Evolutionary conservation across 768 basidiomycete species (phyloP).

Genomic region (Suillus americanus): DNA sequence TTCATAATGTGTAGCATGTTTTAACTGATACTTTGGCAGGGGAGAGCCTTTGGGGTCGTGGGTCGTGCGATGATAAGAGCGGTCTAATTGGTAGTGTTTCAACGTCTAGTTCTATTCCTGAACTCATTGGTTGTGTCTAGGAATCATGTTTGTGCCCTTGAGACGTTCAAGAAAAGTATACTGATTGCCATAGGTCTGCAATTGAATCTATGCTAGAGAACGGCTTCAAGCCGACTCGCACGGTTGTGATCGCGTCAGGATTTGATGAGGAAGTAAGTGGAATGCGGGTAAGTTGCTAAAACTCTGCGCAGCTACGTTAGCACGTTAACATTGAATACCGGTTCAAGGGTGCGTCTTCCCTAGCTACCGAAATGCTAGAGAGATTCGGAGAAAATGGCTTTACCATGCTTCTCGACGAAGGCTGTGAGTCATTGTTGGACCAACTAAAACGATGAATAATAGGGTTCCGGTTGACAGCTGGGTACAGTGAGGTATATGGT

Average conservation of each 20-base stretch:
- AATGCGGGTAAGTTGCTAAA: conserved; percentile 30
- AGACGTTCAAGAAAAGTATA: background rate
- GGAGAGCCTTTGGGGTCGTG: conserved; percentile 71
- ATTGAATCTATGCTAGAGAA: conserved; percentile 46
- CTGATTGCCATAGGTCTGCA: conserved; percentile 31
- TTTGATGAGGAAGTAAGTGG: conserved; percentile 60
- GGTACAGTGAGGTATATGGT: conserved; percentile 3
- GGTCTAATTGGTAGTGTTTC: conserved; percentile 41
- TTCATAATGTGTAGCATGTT: background rate
- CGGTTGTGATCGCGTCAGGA: conserved; percentile 38
- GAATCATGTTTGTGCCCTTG: background rate
- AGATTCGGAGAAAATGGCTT: conserved; percentile 70
- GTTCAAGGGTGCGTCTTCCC: conserved; percentile 48
- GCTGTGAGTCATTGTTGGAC: conserved; percentile 43
- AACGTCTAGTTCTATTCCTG: background rate
- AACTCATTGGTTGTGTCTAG: background rate
- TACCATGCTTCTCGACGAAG: conserved; percentile 84
- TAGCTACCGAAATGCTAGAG: conserved; percentile 46
- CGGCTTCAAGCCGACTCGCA: conserved; percentile 44
- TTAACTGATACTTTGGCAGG: conserved; percentile 22
- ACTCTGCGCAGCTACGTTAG: background rate
- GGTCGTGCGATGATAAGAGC: conserved; percentile 71
- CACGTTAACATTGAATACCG: background rate
- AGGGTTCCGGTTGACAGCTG: background rate
- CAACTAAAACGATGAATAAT: background rate